phyloP scores from a whole-genome alignment of 2,329 filamentous ascomycete genomes.

The Ambrosiella cleistominuta region DNA sequence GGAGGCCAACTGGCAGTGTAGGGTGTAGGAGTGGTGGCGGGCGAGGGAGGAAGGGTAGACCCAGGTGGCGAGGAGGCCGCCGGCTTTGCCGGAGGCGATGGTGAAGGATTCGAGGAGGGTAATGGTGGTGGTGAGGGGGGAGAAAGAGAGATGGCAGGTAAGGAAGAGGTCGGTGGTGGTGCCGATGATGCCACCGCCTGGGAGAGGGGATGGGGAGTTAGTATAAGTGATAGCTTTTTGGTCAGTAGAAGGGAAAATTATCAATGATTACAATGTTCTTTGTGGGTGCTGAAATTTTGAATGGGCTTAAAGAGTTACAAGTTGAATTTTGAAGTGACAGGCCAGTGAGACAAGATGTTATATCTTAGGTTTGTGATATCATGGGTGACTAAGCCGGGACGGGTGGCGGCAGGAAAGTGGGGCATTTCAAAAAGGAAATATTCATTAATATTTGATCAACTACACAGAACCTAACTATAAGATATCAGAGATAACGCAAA shows the following conservation, averaged over 20 bases:
- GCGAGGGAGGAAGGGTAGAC: conserved; percentile 76
- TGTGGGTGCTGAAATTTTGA: conserved; percentile 12
- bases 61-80: conserved; percentile 78
- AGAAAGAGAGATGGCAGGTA: conserved; percentile 67
- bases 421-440: not conserved
- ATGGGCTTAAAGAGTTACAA: not conserved
- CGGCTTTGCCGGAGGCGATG: conserved; percentile 86
- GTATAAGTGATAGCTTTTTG: not conserved
- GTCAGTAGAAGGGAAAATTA: conserved; percentile 16
- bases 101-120: conserved; percentile 74
- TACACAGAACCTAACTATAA: no score
- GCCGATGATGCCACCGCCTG: conserved; percentile 85
- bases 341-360: not conserved
- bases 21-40: conserved; percentile 62
- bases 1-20: conserved; percentile 70
- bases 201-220: not conserved
- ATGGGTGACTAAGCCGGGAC: not conserved
- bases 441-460: no score
- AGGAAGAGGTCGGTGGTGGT: conserved; percentile 82
- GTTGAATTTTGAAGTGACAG: not conserved
- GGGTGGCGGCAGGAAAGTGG: not conserved
- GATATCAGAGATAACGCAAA: no score
- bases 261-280: conserved; percentile 34
- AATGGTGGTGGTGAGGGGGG: conserved; percentile 56
- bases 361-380: not conserved